Base-by-base conservation (phyloP, 495 filamentous ascomycete species). In the Cairneyella variabilis region DNA sequence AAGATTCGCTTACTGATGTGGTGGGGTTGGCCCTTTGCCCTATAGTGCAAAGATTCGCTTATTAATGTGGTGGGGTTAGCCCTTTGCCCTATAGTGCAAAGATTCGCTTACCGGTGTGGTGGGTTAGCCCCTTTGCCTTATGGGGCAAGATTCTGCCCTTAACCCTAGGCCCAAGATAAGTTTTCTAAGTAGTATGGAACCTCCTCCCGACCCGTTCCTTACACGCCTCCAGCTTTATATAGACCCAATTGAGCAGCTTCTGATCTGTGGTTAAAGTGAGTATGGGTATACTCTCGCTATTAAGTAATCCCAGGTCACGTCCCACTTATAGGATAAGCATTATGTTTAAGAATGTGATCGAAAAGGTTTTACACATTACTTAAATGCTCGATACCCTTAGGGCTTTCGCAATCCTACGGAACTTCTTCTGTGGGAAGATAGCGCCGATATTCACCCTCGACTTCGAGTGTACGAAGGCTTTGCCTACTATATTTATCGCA, bases 231-330 rank as follows among this genome's bases (percentile, higher is more conserved):
- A n/a, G n/a, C n/a, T n/a, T n/a, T n/a, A n/a, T n/a, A n/a, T n/a
- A n/a, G n/a, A n/a, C n/a, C 41, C 20, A 30, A 34, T 43, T 3
- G 50, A 44, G 27, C 39, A 40, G 17, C 25, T 53, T 2, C n/a
- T 53, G 16, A 53, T 53, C 23, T 53, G 50, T 27, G 27, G 10
- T 30, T 11, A 44, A n/a, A n/a, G n/a, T n/a, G 50, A 44, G n/a
- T 53, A 40, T 18, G 50, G 40, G 3, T 53, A 44, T 53, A 25
- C 50, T 40, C 41, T 53, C 16, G 16, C 38, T 5, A 28, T 46
- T 44, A 40, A 37, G 3, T 40, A 40, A 23, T 43, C 48, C 32
- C 48, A 51, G 23, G 48, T 22, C 37, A 51, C 48, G 21, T 51
- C 48, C 18, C 20, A 53, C 39, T 40, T 46, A 12, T 28, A 28